Evolutionary conservation across 352 stramenopile species (phyloP), one percentile per base, ranked within the genome.

Genomic region (Pythium vanterpoolii): DNA sequence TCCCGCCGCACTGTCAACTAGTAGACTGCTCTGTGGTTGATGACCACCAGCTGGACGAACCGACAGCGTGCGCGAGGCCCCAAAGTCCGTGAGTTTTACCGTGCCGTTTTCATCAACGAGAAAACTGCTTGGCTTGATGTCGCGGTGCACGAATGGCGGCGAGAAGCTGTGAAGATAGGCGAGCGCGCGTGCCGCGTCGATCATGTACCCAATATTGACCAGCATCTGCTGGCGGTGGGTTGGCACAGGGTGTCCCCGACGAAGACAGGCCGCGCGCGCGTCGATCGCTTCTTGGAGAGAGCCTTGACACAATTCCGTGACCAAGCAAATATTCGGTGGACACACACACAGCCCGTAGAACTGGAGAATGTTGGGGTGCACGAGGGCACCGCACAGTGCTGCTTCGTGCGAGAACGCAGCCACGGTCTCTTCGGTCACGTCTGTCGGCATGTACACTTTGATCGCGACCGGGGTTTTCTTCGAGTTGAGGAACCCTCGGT

Each of bases 91-190:
- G 14, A 90, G 63, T 45, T 87, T 87, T 23, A 79, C 70, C 0
- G 48, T 60, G 31, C 65, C 53, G 34, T 77, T 66, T 1, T 40
- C 21, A 28, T 68, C 57, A 3, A 90, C 65, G 8, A 90, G 66
- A 38, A 92, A 89, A 50, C 90, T 95, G 0, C 66, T 60, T n/a
- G 74, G 74, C 27, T 78, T 78, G 71, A 84, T 84, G 26, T 81
- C 71, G 21, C 74, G 66, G 57, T 84, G 74, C 33, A 84, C 46
- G 30, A 84, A 82, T 1, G 74, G 48, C 8, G 74, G 74, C 21
- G 74, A 76, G 56, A 82, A 82, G 42, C 69, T 79, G 44, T 84
- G 74, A 16, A 84, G 18, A 55, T 79, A 82, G 26, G 74, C 74
- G 11, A 84, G 56, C 1, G 72, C 60, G 11, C 76, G 61, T n/a